Evolutionary conservation across 2,329 filamentous ascomycete species (phyloP), one percentile per base, ranked within the genome.

Genomic region (Beauveria pseudobassiana): DNA sequence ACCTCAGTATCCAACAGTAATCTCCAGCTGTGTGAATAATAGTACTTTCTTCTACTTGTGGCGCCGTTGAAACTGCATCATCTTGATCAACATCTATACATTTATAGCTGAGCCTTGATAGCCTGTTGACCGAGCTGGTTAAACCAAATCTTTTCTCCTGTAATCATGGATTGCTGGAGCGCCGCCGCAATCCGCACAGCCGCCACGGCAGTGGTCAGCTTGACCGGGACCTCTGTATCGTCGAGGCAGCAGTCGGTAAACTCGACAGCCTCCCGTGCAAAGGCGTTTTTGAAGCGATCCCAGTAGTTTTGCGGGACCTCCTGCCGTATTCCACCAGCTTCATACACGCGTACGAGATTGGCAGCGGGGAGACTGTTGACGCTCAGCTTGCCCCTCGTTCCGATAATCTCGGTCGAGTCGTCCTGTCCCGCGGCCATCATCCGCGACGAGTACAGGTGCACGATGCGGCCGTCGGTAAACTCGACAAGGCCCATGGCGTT

Each of bases 231-330:
- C 16, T 76, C 72, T 20, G 73, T 82, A 64, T 81, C 73, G 64
- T 88, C 82, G 58, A 88, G 71, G 62, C 83, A 82, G 18, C 76
- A 77, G 14, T 79, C 81, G 0, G 83, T 84, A 65, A 88, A 88
- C 71, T 87, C 84, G 62, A 85, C 82, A 16, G 43, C n/a, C n/a
- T 46, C n/a, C 9, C 43, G 43, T 8, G 43, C n/a, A 46, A 46
- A 46, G 3, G 43, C n/a, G 18, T 46, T 22, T 9, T 20, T 46
- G n/a, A 46, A 46, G 43, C 43, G n/a, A 22, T 46, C 43, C 43
- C 43, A 20, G 43, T 20, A 46, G 8, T 46, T 46, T 3, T 46
- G 18, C 43, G 43, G 43, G n/a, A 22, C 43, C 43, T 46, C 43
- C 12, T 46, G n/a, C 10, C 43, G 43, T 5, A 46, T 46, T 0